Evolutionary conservation across 2,329 filamentous ascomycete genomes (phyloP).

Genomic region (Colletotrichum sp.): DNA sequence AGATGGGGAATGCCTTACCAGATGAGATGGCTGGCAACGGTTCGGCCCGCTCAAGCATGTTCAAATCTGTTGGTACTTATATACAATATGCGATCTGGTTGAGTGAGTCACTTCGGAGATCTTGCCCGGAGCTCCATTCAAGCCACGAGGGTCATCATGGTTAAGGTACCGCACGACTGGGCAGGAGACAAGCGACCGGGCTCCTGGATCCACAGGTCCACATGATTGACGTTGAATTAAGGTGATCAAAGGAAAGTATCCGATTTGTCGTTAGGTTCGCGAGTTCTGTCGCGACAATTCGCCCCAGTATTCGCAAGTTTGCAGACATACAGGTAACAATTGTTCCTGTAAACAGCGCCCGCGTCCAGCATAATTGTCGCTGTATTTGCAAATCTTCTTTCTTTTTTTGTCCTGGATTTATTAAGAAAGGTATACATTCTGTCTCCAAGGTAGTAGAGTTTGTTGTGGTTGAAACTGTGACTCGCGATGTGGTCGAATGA

Average conservation of each 20-base stretch:
- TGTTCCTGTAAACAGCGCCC: too few relatives aligned
- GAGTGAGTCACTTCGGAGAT: not conserved
- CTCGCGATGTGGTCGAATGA: not conserved
- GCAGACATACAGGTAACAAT: too few relatives aligned
- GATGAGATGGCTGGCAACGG: not conserved
- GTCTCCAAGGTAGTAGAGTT: not conserved
- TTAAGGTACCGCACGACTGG: not conserved
- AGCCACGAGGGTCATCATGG: not conserved
- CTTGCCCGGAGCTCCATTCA: not conserved
- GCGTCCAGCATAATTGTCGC: too few relatives aligned
- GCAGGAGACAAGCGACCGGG: not conserved
- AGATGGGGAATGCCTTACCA: not conserved
- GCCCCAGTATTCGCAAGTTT: not conserved
- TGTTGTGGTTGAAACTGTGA: not conserved
- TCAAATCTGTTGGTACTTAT: not conserved
- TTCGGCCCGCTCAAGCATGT: not conserved
- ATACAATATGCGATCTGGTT: not conserved
- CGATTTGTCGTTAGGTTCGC: not conserved
- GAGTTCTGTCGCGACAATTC: not conserved
- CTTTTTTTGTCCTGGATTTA: too few relatives aligned
- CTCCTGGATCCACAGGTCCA: not conserved
- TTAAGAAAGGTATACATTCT: too few relatives aligned
- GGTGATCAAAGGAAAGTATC: accelerated
- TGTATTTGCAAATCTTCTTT: too few relatives aligned
- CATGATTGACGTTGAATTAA: not conserved